Evolutionary conservation across 345 rosid genomes (phyloP).

Genomic region (Cochlearia excelsa): DNA sequence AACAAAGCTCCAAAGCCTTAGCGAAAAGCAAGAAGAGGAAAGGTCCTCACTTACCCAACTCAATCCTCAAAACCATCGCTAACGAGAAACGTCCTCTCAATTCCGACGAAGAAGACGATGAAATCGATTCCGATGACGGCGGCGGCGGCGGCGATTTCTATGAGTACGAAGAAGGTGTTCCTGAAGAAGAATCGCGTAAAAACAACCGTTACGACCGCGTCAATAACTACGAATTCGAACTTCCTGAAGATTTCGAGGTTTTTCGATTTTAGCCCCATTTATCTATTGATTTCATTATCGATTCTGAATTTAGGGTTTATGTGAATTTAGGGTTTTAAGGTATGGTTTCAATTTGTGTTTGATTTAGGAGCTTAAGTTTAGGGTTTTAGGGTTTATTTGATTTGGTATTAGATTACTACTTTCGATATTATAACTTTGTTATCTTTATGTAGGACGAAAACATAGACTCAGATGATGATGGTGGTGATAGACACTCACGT

Average conservation of each 20-base stretch:
- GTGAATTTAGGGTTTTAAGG: too few relatives aligned
- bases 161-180: slow-evolving; percentile 76
- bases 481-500: slow-evolving; percentile 59
- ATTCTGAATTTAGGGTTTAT: too few relatives aligned
- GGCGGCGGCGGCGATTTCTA: slow-evolving; percentile 52
- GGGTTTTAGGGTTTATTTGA: too few relatives aligned
- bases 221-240: slow-evolving; percentile 63
- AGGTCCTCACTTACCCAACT: slow-evolving; percentile 75
- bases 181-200: slow-evolving; percentile 74
- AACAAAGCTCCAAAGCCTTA: slow-evolving; percentile 23
- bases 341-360: too few relatives aligned
- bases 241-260: slow-evolving; percentile 73
- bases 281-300: too few relatives aligned
- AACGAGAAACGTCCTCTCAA: slow-evolving; percentile 43
- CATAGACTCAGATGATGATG: slow-evolving; percentile 50
- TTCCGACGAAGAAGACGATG: slow-evolving; percentile 61
- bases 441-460: slow-evolving; percentile 61
- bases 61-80: slow-evolving; percentile 55
- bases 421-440: neutral
- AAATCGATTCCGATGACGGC: slow-evolving; percentile 48
- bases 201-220: slow-evolving; percentile 75
- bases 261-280: neutral
- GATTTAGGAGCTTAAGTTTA: too few relatives aligned
- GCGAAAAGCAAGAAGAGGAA: slow-evolving; percentile 27
- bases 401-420: neutral